phyloP scores from a whole-genome alignment of 1,284 basidiomycete species.

The Fomitopsis betulina region DNA sequence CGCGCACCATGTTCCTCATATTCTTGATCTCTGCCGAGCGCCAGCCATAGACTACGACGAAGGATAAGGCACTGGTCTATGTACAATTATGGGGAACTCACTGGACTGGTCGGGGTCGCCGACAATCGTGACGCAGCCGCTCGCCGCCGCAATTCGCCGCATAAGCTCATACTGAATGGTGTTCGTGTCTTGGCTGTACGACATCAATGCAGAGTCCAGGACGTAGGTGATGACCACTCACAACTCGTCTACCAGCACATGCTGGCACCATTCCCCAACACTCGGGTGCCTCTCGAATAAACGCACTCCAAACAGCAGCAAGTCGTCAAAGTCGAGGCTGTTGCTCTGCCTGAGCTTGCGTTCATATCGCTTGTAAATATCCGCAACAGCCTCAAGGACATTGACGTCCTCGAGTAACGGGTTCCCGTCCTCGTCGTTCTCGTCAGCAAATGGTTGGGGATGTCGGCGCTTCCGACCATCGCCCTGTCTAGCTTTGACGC shows the following conservation, averaged over 20 bases:
- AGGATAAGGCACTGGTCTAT: no score
- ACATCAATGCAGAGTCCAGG: no score
- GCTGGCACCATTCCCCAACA: conserved; percentile 61
- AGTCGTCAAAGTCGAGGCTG: conserved; percentile 87
- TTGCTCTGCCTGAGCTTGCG: conserved; percentile 56
- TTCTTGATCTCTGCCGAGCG: conserved; percentile 81
- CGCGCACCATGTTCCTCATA: conserved; percentile 71
- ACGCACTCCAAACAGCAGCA: conserved; percentile 74
- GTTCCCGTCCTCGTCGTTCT: conserved; percentile 1
- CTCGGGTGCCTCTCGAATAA: conserved; percentile 58
- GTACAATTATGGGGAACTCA: conserved; percentile 23
- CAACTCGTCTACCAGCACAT: conserved; percentile 91
- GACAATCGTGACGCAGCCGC: conserved; percentile 73
- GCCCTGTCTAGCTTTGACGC: conserved; percentile 8
- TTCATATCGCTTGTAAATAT: conserved; percentile 73
- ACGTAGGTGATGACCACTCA: conserved; percentile 33
- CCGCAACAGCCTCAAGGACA: conserved; percentile 31
- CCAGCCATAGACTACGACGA: conserved; percentile 75
- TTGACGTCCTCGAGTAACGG: background rate
- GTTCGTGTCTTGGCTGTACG: conserved; percentile 81
- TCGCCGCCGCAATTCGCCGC: conserved; percentile 57
- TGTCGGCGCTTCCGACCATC: background rate
- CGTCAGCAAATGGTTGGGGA: conserved; percentile 8
- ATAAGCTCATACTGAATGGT: conserved; percentile 84
- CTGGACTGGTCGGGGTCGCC: conserved; percentile 94